These are phyloP conservation scores for Podospora pseudoanserina DNA, from an alignment of 495 filamentous ascomycete species.

Conservation along the genomic window DNA sequence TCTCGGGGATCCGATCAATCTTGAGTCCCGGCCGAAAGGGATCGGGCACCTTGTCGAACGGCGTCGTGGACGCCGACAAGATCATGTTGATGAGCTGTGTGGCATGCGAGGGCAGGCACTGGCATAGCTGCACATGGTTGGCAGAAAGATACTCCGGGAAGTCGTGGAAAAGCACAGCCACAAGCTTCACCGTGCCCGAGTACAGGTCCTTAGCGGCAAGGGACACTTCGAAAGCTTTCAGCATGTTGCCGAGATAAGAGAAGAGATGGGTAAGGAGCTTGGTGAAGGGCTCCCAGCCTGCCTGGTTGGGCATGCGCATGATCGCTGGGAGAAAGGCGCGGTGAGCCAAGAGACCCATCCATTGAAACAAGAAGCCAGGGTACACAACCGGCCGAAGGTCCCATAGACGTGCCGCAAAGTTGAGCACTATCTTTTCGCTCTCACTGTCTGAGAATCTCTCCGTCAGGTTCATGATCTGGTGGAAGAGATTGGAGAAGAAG, in stretches of 20 bases:
- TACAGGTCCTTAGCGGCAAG: slow-evolving; percentile 77
- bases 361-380: slow-evolving; percentile 78
- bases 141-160: slow-evolving; percentile 89
- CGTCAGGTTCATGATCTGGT: slow-evolving; percentile 46
- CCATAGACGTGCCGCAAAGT: slow-evolving; percentile 68
- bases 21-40: slow-evolving; percentile 77
- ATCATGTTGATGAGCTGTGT: slow-evolving; percentile 87
- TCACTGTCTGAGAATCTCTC: slow-evolving; percentile 48
- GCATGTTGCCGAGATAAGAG: slow-evolving; percentile 69
- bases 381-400: slow-evolving; percentile 72
- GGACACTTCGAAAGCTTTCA: slow-evolving; percentile 69
- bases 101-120: slow-evolving; percentile 78
- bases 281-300: slow-evolving; percentile 71
- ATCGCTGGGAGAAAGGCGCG: slow-evolving; percentile 81
- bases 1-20: slow-evolving; percentile 74
- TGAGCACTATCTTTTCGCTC: slow-evolving; percentile 65
- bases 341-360: slow-evolving; percentile 78
- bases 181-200: slow-evolving; percentile 72
- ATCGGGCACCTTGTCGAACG: slow-evolving; percentile 73
- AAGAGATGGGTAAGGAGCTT: slow-evolving; percentile 73
- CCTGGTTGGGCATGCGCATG: slow-evolving; percentile 63
- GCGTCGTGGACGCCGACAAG: slow-evolving; percentile 74
- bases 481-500: slow-evolving; percentile 80
- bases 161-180: slow-evolving; percentile 87
- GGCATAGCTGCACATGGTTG: slow-evolving; percentile 80